Evolutionary conservation across 768 basidiomycete genomes (phyloP).

Genomic region (Xerocomus potaroensis): DNA sequence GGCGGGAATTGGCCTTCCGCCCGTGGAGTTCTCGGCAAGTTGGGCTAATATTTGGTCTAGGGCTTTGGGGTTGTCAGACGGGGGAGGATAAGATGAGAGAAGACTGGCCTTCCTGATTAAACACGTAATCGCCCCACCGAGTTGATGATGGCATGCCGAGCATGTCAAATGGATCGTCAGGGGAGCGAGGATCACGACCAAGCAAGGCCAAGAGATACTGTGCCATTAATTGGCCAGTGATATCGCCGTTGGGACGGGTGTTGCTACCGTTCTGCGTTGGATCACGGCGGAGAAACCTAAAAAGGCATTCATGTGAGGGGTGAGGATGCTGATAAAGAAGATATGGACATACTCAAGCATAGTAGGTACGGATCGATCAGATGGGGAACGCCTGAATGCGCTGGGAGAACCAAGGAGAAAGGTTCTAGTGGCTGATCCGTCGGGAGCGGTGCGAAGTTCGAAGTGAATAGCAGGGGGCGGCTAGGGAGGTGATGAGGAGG

Average conservation of each 20-base stretch:
- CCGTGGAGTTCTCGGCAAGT: slow-evolving; percentile 77
- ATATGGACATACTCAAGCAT: slow-evolving; percentile 57
- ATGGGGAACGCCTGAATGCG: slow-evolving; percentile 19
- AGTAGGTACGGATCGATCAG: slow-evolving; percentile 32
- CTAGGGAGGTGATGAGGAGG: slow-evolving; percentile 4
- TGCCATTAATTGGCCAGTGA: slow-evolving; percentile 61
- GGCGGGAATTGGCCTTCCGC: slow-evolving; percentile 76
- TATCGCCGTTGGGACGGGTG: slow-evolving; percentile 33
- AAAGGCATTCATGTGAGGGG: background rate
- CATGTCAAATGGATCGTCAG: slow-evolving; percentile 43
- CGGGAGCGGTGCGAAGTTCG: slow-evolving; percentile 32
- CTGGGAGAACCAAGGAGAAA: slow-evolving; percentile 37
- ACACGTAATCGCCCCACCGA: slow-evolving; percentile 87
- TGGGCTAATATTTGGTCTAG: slow-evolving; percentile 83
- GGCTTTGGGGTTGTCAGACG: slow-evolving; percentile 41
- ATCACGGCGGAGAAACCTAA: slow-evolving; percentile 36
- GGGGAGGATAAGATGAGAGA: background rate
- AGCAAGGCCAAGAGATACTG: slow-evolving; percentile 70
- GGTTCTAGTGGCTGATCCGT: slow-evolving; percentile 29
- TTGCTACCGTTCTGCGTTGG: slow-evolving; percentile 9
- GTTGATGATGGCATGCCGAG: slow-evolving; percentile 47
- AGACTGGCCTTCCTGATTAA: slow-evolving; percentile 76
- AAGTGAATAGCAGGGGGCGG: slow-evolving; percentile 30
- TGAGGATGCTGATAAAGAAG: background rate
- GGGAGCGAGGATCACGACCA: slow-evolving; percentile 26